Conservation (phyloP, 176 grass and related monocot genomes). For the Leersia perrieri region DNA sequence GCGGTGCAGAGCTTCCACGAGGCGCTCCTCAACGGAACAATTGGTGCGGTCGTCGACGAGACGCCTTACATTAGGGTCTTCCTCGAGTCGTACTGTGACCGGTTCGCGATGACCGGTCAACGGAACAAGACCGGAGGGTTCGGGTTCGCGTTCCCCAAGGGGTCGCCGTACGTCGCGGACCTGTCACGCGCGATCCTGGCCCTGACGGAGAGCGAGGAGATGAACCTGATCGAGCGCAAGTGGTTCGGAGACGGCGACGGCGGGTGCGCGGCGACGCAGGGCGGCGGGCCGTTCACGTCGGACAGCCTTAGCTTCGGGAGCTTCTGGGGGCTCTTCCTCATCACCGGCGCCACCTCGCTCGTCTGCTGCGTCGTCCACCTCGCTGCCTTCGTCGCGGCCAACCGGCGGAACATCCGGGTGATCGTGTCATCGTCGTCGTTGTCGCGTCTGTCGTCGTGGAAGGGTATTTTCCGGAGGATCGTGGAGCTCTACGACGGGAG, state of each 20-base stretch:
- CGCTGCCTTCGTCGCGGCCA: constrained; percentile 7
- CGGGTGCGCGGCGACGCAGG: constrained; percentile 23
- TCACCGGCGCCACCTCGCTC: constrained; percentile 63
- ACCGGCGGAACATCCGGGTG: background rate
- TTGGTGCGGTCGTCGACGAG: constrained; percentile 65
- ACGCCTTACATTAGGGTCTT: constrained; percentile 63
- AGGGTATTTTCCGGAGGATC: background rate
- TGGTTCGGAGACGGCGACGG: constrained; percentile 53
- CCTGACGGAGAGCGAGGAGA: constrained; percentile 55
- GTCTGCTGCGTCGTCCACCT: constrained; percentile 38
- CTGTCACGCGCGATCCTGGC: constrained; percentile 68
- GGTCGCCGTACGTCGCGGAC: constrained; percentile 60
- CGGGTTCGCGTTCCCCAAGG: constrained; percentile 67
- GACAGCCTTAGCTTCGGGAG: constrained; percentile 51
- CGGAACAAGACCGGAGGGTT: constrained; percentile 62
- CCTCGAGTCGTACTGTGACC: constrained; percentile 47
- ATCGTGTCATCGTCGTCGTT: too few relatives aligned
- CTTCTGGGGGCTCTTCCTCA: constrained; percentile 88
- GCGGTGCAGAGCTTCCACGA: constrained; percentile 35
- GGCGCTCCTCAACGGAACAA: constrained; percentile 38
- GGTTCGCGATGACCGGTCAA: constrained; percentile 37
- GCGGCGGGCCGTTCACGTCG: constrained; percentile 30
- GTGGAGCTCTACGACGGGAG: constrained; percentile 35
- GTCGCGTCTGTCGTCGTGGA: too few relatives aligned
- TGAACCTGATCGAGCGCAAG: constrained; percentile 55